Evolutionary conservation across 2,329 filamentous ascomycete genomes (phyloP).

Genomic region (Erysiphe neolycopersici): DNA sequence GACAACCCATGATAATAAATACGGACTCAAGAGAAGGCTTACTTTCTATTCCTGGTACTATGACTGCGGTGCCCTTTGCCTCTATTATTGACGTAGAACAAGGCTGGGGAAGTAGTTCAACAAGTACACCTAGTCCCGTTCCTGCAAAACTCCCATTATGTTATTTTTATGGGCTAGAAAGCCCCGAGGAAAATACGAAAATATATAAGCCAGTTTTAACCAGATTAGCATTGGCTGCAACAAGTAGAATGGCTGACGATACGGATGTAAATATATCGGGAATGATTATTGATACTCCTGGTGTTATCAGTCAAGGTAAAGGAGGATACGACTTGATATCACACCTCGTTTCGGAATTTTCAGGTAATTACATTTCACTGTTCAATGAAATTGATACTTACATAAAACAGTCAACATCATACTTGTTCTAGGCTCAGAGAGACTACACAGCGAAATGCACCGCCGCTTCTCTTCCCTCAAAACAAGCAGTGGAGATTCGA

Average conservation of each 20-base stretch:
- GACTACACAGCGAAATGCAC: conserved; percentile 46
- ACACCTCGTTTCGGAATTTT: conserved; percentile 48
- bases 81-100: conserved; percentile 71
- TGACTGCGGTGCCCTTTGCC: conserved; percentile 68
- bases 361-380: conserved; percentile 21
- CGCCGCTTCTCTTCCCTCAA: conserved; percentile 34
- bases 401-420: conserved; percentile 41
- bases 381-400: conserved; percentile 1
- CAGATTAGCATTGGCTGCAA: conserved; percentile 52
- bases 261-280: conserved; percentile 42
- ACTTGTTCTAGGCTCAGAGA: conserved; percentile 55
- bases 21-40: conserved; percentile 59
- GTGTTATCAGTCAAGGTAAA: conserved; percentile 36
- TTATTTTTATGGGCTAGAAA: conserved; percentile 59
- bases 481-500: conserved; percentile 33
- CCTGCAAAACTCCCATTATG: conserved; percentile 82
- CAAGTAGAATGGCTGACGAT: conserved; percentile 53
- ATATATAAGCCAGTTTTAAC: conserved; percentile 52
- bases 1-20: conserved; percentile 62
- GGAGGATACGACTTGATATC: conserved; percentile 49
- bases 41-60: conserved; percentile 49
- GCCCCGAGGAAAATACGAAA: conserved; percentile 42
- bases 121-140: conserved; percentile 64
- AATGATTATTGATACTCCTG: conserved; percentile 64
- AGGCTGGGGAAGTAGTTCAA: conserved; percentile 73